Conservation (phyloP, 495 filamentous ascomycete genomes). For the Annulohypoxylon bovei region DNA sequence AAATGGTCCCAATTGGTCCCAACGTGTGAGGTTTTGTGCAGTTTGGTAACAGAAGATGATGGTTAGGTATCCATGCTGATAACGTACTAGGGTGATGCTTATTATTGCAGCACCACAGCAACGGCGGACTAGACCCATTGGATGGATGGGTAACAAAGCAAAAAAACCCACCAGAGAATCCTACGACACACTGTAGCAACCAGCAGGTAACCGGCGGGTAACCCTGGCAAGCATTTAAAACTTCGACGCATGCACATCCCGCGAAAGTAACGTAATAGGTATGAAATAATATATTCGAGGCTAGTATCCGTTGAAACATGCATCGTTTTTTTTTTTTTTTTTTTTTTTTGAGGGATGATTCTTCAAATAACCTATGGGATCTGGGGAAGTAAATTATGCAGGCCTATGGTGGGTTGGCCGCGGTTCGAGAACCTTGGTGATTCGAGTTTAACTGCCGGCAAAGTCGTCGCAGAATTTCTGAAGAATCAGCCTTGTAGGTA, state of each 20-base stretch:
- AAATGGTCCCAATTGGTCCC: slow-evolving; percentile 19
- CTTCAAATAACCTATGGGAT: slow-evolving; percentile 17
- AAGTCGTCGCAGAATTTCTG: slow-evolving; percentile 15
- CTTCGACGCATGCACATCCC: slow-evolving; percentile 11
- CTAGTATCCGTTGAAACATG: slow-evolving; percentile 18
- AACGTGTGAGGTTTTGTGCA: neutral
- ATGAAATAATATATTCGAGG: slow-evolving; percentile 27
- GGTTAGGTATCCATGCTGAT: slow-evolving; percentile 36
- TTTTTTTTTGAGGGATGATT: slow-evolving; percentile 18
- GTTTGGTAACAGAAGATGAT: slow-evolving; percentile 2
- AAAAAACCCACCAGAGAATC: slow-evolving; percentile 24
- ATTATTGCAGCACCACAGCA: slow-evolving; percentile 35
- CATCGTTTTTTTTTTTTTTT: slow-evolving; percentile 13
- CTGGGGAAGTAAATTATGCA: slow-evolving; percentile 28
- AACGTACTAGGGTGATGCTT: slow-evolving; percentile 37
- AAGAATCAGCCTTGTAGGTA: slow-evolving; percentile 24
- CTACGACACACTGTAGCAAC: slow-evolving; percentile 28
- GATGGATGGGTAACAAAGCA: slow-evolving; percentile 17
- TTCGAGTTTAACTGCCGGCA: slow-evolving; percentile 32
- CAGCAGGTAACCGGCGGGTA: neutral
- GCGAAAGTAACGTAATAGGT: neutral
- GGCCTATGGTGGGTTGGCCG: slow-evolving; percentile 11
- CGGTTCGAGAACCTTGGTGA: slow-evolving; percentile 15
- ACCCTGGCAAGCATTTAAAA: slow-evolving; percentile 2
- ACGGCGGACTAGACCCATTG: slow-evolving; percentile 8